These are phyloP conservation scores for Leishmania braziliensis DNA, from an alignment of 208 protist species.

Conservation along the genomic window DNA sequence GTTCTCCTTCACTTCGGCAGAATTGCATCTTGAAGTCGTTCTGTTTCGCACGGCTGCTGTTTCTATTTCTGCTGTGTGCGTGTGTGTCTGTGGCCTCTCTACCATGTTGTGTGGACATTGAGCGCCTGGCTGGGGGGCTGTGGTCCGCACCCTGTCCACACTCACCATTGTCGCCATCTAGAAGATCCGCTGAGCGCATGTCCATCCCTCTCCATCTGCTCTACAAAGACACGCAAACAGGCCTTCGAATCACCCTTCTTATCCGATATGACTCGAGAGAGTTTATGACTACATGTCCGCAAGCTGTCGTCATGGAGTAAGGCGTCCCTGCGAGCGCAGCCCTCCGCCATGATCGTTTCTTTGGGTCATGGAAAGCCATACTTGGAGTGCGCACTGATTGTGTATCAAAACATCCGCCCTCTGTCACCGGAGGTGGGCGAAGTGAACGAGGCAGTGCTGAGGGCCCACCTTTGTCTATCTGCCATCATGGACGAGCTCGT, in stretches of 20 bases:
- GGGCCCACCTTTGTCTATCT: constrained; percentile 50
- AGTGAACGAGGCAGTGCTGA: constrained; percentile 40
- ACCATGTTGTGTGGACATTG: too few species aligned
- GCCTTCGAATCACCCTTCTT: neutral
- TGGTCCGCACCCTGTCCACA: too few species aligned
- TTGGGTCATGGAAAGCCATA: constrained; percentile 15
- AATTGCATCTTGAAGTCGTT: too few species aligned
- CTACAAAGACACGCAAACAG: too few species aligned
- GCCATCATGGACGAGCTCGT: constrained; percentile 70
- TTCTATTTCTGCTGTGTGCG: too few species aligned
- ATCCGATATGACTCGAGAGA: constrained; percentile 40
- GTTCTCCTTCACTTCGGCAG: too few species aligned
- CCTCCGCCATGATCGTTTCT: constrained; percentile 10
- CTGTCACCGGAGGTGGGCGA: constrained; percentile 23
- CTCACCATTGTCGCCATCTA: too few species aligned
- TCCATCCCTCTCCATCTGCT: too few species aligned
- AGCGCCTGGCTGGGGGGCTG: too few species aligned
- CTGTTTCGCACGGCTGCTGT: too few species aligned
- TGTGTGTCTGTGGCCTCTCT: too few species aligned
- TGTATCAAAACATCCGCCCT: constrained; percentile 56
- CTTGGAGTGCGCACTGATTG: constrained; percentile 46
- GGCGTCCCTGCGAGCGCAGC: constrained; percentile 5
- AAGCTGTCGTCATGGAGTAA: constrained; percentile 12
- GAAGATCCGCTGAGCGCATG: too few species aligned
- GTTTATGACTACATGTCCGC: constrained; percentile 2